A percentile compares a stretch with the other conserved stretches of the same genome.
These are phyloP conservation scores for Cystofilobasidium macerans DNA, from an alignment of 768 basidiomycete genomes.

Conservation along the genomic window DNA sequence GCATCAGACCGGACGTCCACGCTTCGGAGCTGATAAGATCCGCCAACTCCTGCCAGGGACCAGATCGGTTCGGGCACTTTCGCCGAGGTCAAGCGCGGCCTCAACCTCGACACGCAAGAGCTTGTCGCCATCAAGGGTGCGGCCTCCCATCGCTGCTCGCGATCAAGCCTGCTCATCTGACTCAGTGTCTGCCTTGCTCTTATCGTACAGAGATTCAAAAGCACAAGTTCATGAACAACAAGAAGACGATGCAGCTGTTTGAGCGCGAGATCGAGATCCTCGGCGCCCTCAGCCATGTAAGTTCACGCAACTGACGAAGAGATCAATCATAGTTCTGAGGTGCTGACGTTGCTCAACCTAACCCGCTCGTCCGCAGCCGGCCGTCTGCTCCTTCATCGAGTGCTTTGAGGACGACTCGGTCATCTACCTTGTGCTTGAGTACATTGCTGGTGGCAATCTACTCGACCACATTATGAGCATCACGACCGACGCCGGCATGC, in stretches of 20 bases:
- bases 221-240: conserved; percentile 28
- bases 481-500: conserved; percentile 24
- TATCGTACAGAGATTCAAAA: conserved; percentile 26
- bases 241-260: conserved; percentile 42
- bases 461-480: conserved; percentile 55
- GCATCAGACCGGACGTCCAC: neutral
- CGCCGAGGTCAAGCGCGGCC: conserved; percentile 16
- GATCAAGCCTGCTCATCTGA: no score
- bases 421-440: conserved; percentile 36
- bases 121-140: conserved; percentile 25
- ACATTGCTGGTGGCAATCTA: conserved; percentile 77
- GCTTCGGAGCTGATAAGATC: neutral
- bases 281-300: conserved; percentile 56
- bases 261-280: conserved; percentile 69
- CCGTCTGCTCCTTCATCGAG: conserved; percentile 70
- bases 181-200: no score
- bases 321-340: no score
- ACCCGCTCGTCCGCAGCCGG: conserved; percentile 40
- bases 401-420: conserved; percentile 56
- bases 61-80: conserved; percentile 21
- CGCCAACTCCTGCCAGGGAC: neutral
- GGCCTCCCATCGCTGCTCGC: no score
- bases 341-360: neutral
- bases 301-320: no score
- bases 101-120: conserved; percentile 9